Conservation (phyloP, 2,329 filamentous ascomycete genomes). For the Phaeomoniella chlamydospora region DNA sequence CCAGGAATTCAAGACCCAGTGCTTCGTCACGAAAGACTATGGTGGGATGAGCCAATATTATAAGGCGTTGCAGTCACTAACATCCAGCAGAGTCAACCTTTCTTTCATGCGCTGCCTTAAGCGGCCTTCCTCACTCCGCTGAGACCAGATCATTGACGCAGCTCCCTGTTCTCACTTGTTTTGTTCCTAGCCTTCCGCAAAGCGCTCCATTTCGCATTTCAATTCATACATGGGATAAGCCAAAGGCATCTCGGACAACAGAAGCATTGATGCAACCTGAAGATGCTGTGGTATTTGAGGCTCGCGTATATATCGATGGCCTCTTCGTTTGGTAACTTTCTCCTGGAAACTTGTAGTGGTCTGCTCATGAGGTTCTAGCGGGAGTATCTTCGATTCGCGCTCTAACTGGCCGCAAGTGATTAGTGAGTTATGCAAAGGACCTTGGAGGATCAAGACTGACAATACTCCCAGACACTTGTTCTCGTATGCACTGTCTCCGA, state of each 20-base stretch:
- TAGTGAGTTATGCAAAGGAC: slow-evolving; percentile 7
- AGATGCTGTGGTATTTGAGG: slow-evolving; percentile 47
- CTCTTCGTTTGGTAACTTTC: slow-evolving; percentile 41
- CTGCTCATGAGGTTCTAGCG: no score
- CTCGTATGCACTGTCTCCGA: background rate
- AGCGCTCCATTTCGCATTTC: slow-evolving; percentile 55
- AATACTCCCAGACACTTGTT: background rate
- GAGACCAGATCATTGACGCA: slow-evolving; percentile 11
- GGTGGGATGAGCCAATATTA: slow-evolving; percentile 15
- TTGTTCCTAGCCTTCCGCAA: slow-evolving; percentile 48
- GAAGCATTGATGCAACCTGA: slow-evolving; percentile 40
- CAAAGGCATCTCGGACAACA: slow-evolving; percentile 43
- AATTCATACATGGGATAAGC: slow-evolving; percentile 57
- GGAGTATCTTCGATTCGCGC: slow-evolving; percentile 32
- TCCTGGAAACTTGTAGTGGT: no score
- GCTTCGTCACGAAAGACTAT: slow-evolving; percentile 47
- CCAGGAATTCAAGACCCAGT: slow-evolving; percentile 70
- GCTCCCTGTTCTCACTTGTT: slow-evolving; percentile 56
- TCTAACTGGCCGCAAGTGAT: slow-evolving; percentile 30
- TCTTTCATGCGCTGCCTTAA: background rate
- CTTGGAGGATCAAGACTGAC: no score
- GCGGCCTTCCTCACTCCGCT: background rate
- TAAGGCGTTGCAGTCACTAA: slow-evolving; percentile 2
- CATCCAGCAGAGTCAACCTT: background rate
- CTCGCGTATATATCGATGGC: slow-evolving; percentile 56